phyloP scores from a whole-genome alignment of 345 rosid species.

The Citrus mangshanensis region DNA sequence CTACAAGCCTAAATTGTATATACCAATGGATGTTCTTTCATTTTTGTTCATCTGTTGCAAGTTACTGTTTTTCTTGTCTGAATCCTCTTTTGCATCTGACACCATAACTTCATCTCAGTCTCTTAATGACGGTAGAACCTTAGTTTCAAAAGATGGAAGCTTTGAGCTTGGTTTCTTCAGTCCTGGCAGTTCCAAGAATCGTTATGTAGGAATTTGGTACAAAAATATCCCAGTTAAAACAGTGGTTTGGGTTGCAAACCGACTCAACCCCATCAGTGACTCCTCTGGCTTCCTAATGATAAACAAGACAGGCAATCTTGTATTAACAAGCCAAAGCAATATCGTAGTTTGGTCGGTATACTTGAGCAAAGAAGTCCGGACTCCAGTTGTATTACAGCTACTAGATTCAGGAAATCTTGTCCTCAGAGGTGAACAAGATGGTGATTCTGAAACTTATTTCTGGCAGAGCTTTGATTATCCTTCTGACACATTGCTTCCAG shows the following conservation, averaged over 20 bases:
- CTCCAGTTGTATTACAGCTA: too few relatives aligned
- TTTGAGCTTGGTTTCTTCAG: background rate
- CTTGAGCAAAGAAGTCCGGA: too few relatives aligned
- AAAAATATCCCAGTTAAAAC: background rate
- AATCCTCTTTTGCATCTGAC: slow-evolving; percentile 4
- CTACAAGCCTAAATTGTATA: background rate
- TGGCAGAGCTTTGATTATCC: too few relatives aligned
- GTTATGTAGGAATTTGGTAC: background rate
- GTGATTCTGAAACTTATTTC: too few relatives aligned
- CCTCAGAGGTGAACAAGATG: too few relatives aligned
- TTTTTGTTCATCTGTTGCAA: background rate
- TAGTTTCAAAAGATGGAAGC: background rate
- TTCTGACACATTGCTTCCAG: background rate
- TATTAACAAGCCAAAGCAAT: slow-evolving; percentile 12
- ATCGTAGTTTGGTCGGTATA: slow-evolving; percentile 19
- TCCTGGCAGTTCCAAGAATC: background rate
- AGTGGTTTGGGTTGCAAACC: background rate
- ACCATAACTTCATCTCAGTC: background rate
- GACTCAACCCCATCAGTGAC: background rate
- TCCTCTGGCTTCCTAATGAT: background rate
- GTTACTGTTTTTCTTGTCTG: background rate
- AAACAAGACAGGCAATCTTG: slow-evolving; percentile 13
- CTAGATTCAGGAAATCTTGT: too few relatives aligned
- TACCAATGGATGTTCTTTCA: background rate
- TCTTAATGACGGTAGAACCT: background rate